These are phyloP conservation scores for Eimeria maxima DNA, from an alignment of 169 alveolate species.

Conservation along the genomic window DNA sequence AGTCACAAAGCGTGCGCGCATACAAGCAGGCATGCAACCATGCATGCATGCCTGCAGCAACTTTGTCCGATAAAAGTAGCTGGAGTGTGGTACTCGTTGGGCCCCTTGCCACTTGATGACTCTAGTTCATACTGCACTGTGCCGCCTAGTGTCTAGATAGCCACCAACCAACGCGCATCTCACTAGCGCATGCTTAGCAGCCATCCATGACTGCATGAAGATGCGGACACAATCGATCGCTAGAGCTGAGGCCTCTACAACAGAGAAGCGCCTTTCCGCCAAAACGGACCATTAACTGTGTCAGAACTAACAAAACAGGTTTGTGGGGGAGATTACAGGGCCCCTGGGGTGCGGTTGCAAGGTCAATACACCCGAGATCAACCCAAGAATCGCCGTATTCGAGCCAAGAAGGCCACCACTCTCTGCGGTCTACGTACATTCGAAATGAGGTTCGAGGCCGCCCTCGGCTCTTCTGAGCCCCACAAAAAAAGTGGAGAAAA, in stretches of 20 bases:
- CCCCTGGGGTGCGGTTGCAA: neutral
- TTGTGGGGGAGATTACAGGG: neutral
- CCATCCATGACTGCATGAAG: neutral
- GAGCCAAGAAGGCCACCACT: neutral
- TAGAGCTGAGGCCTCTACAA: neutral
- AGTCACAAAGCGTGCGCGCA: neutral
- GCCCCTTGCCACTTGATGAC: neutral
- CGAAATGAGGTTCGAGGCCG: neutral
- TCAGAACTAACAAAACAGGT: neutral
- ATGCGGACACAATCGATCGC: neutral
- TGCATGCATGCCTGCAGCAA: neutral
- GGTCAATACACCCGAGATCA: neutral
- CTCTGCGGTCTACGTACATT: constrained; percentile 10
- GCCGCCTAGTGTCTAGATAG: neutral
- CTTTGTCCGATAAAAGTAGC: neutral
- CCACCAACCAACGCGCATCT: neutral
- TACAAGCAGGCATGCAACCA: neutral
- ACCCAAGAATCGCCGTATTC: neutral
- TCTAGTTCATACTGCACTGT: neutral
- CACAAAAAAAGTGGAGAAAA: neutral
- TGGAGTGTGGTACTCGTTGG: neutral
- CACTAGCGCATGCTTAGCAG: neutral
- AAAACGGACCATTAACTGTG: neutral
- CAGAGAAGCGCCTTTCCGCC: neutral
- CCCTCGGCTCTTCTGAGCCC: constrained; percentile 25